Conservation (phyloP, 768 basidiomycete genomes). For the Rhodotorula sphaerocarpa region DNA sequence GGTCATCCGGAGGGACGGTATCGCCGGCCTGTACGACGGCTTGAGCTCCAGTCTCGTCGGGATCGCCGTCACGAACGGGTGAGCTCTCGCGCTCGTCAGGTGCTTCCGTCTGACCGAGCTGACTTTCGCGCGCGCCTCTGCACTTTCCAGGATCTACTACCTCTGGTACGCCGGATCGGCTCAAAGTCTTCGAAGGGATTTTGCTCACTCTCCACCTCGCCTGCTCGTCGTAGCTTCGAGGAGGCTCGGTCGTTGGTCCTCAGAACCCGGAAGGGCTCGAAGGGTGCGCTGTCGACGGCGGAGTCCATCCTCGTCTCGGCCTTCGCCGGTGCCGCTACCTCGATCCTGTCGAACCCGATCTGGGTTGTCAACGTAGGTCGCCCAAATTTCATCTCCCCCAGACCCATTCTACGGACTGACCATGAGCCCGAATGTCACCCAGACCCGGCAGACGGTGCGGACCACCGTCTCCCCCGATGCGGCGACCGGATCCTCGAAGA, state of each 20-base stretch:
- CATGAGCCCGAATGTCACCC: no score
- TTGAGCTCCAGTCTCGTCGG: conserved; percentile 75
- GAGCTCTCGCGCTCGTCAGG: neutral
- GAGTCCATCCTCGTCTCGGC: conserved; percentile 84
- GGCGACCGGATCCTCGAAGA: conserved; percentile 6
- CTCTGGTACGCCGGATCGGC: conserved; percentile 35
- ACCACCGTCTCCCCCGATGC: conserved; percentile 27
- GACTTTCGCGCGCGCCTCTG: neutral
- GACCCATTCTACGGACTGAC: no score
- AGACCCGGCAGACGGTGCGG: conserved; percentile 37
- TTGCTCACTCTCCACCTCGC: no score
- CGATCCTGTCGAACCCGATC: conserved; percentile 81
- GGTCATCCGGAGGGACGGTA: conserved; percentile 73
- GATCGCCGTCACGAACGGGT: conserved; percentile 75
- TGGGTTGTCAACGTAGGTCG: conserved; percentile 75
- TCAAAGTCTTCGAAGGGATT: no score
- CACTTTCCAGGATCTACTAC: conserved; percentile 80
- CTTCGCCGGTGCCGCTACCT: conserved; percentile 68
- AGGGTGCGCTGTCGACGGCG: conserved; percentile 58
- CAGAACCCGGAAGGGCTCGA: conserved; percentile 28
- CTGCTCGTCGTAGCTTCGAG: conserved; percentile 42
- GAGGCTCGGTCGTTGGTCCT: conserved; percentile 43
- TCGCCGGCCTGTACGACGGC: conserved; percentile 77
- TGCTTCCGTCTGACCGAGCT: neutral
- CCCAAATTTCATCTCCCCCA: conserved; percentile 1